Base-by-base conservation (phyloP, 331 rosid genomes). In the Dryas integrifolia region DNA sequence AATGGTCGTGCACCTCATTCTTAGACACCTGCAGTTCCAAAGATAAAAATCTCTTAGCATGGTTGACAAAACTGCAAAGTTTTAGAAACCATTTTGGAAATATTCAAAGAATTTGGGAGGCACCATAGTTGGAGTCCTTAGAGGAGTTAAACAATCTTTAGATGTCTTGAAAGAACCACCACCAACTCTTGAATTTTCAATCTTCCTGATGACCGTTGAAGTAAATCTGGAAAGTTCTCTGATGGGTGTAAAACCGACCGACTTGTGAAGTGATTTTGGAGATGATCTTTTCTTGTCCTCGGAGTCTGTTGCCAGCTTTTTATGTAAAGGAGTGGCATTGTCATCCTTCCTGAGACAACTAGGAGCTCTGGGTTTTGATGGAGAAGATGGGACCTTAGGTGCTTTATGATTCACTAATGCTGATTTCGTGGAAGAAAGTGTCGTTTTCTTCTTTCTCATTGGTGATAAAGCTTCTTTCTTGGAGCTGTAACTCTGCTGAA, bases 221-320 rank as follows among this genome's bases (percentile, higher is more conserved):
- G 95, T 94, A 35, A 94, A 65, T 75, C 86, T 85, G 44, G 90
- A 88, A 40, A 94, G 78, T 41, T 94, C 98, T 78, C 88, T 90
- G 40, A 94, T 88, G 30, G 98, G 98, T 43, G 98, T 89, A 75
- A 91, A 94, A 58, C 70, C 81, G 39, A 82, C 81, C 4, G 94
- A 80, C 85, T 67, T 79, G 52, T 81, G 78, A 65, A 72, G 57
- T 10, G 95, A 85, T 77, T 83, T 88, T 4, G 91, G 92, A 38
- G 97, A 82, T 7, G 86, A 66, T 79, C 80, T 87, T 75, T 82
- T 85, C 86, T 81, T 88, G 55, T 88, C 96, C 38, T 81, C 80
- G 4, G 56, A 72, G 58, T 72, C 85, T 35, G 72, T 26, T 38
- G 62, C 70, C 66, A 76, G 77, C 58, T 76, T 84, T 50, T 68